These are phyloP conservation scores for Aspergillus tamarii DNA, from an alignment of 2,329 filamentous ascomycete genomes.

Conservation along the genomic window DNA sequence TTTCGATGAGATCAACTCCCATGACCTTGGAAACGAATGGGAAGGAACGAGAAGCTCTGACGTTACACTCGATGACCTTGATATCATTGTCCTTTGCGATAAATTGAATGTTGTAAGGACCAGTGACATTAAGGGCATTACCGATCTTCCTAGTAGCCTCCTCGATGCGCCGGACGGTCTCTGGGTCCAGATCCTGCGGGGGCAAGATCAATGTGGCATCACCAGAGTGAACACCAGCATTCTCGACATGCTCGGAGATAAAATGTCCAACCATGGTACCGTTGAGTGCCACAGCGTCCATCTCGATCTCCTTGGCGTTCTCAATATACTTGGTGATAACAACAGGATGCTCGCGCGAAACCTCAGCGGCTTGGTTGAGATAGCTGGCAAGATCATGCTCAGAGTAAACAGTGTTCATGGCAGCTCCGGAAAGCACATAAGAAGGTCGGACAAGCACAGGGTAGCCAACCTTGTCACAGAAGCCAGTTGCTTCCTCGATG, in stretches of 20 bases:
- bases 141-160: constrained; percentile 96
- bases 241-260: constrained; percentile 98
- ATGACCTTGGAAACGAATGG: constrained; percentile 99
- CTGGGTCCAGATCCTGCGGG: constrained; percentile 86
- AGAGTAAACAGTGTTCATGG: constrained; percentile 99
- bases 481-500: constrained; percentile 83
- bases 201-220: constrained; percentile 95
- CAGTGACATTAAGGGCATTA: constrained; percentile 89
- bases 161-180: constrained; percentile 88
- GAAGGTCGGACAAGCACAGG: constrained; percentile 94
- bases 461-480: constrained; percentile 87
- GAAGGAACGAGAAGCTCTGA: constrained; percentile 92
- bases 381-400: constrained; percentile 88
- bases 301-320: constrained; percentile 98
- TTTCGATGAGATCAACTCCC: constrained; percentile 95
- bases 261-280: constrained; percentile 93
- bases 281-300: constrained; percentile 94
- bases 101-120: constrained; percentile 98
- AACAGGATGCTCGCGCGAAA: constrained; percentile 92
- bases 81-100: constrained; percentile 99
- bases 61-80: constrained; percentile 99
- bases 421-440: constrained; percentile 94
- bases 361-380: constrained; percentile 85
- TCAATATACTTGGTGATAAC: constrained; percentile 99
- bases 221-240: constrained; percentile 96